These are phyloP conservation scores for Cryoendolithus antarcticus DNA, from an alignment of 2,329 filamentous ascomycete genomes.

Conservation along the genomic window DNA sequence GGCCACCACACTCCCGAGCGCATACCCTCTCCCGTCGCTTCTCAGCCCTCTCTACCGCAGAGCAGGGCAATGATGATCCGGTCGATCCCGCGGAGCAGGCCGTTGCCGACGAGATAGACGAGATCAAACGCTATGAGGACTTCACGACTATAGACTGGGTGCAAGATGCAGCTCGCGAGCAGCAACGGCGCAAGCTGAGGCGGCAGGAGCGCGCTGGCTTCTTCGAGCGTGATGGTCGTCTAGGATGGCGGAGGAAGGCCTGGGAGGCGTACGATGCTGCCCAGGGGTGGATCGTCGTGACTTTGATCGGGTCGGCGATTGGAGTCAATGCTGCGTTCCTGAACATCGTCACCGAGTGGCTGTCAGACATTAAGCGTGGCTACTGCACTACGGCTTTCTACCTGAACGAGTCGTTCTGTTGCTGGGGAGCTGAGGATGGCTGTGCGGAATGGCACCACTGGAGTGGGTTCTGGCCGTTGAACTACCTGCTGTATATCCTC, in stretches of 20 bases:
- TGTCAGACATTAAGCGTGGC: constrained; percentile 91
- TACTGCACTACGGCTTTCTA: constrained; percentile 94
- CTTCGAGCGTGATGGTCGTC: constrained; percentile 54
- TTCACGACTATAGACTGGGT: constrained; percentile 99
- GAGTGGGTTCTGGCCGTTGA: constrained; percentile 64
- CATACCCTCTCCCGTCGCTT: constrained; percentile 54
- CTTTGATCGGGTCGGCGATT: constrained; percentile 81
- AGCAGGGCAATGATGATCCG: constrained; percentile 46
- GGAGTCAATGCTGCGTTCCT: constrained; percentile 85
- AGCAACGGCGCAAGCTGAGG: constrained; percentile 64
- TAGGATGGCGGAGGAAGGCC: constrained; percentile 69
- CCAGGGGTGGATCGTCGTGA: constrained; percentile 96
- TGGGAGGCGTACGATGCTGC: constrained; percentile 88
- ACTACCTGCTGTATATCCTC: constrained; percentile 78
- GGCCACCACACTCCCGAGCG: constrained; percentile 1
- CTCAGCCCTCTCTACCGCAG: constrained; percentile 52
- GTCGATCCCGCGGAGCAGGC: constrained; percentile 50
- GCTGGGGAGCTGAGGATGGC: constrained; percentile 86
- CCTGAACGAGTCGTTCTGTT: constrained; percentile 94
- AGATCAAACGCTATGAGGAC: constrained; percentile 96
- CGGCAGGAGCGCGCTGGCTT: constrained; percentile 60
- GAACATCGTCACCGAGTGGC: constrained; percentile 94
- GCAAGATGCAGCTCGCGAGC: constrained; percentile 87
- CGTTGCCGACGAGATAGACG: constrained; percentile 87
- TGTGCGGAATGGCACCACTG: constrained; percentile 83